Evolutionary conservation across 768 basidiomycete species (phyloP).

Genomic region (Boletus tylopilopsis): DNA sequence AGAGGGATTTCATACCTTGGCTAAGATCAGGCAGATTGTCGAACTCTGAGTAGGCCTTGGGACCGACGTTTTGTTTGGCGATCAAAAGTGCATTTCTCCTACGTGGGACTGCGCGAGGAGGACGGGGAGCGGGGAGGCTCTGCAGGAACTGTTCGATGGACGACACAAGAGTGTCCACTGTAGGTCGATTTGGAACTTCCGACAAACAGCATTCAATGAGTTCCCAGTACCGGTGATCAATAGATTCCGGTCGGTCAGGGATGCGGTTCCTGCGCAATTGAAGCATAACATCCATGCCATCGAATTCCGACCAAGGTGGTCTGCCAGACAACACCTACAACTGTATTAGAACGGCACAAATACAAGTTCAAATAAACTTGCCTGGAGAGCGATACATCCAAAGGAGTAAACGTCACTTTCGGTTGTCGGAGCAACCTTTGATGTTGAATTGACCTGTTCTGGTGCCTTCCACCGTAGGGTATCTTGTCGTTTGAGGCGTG

Average conservation of each 20-base stretch:
- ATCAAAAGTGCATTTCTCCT: too few relatives aligned
- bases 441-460: neutral
- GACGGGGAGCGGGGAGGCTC: neutral
- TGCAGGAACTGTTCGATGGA: neutral
- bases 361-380: neutral
- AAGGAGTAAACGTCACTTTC: constrained; percentile 2
- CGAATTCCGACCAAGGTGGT: neutral
- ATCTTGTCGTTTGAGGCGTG: neutral
- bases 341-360: neutral
- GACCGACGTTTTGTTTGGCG: too few relatives aligned
- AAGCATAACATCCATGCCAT: neutral
- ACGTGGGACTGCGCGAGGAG: too few relatives aligned
- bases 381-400: neutral
- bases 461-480: constrained; percentile 1
- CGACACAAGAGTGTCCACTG: neutral
- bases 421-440: neutral
- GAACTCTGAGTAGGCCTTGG: too few relatives aligned
- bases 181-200: neutral
- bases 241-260: neutral
- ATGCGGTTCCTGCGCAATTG: neutral
- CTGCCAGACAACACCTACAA: neutral
- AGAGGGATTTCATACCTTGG: too few relatives aligned
- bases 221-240: neutral
- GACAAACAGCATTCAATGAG: neutral
- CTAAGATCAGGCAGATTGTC: too few relatives aligned